Evolutionary conservation across 1,284 basidiomycete species (phyloP), one percentile per base, ranked within the genome.

Genomic region (Ustilago trichophora): DNA sequence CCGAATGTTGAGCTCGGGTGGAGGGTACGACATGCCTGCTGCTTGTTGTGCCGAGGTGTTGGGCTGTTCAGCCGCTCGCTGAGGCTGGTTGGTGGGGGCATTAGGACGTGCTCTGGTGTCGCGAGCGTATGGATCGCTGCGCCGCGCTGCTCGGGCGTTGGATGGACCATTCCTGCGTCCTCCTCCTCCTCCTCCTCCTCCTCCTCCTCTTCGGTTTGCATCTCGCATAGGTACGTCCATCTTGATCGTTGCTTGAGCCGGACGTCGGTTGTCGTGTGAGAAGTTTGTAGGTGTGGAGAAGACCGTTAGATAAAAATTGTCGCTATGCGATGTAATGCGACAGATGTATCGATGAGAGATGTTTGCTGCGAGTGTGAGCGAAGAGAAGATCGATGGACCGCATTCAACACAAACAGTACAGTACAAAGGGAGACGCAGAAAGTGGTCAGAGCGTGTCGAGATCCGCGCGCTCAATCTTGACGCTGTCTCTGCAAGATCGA

Each of bases 1-100:
- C 6, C 70, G 66, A 49, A 80, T 80, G 65, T 42, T 70, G 25
- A 80, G 43, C 44, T 73, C 60, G 21, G 73, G 57, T 8, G 75
- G 71, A 25, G 73, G 71, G 16, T 65, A 65, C 15, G 57, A 52
- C 48, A 60, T 64, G 35, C 60, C 52, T 4, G 50, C 19, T 6
- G 43, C 29, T 18, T 31, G 25, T 4, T 34, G 24, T 16, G 44
- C 15, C 29, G 35, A 35, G 3, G 19, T 29, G 3, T 31, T 31
- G 36, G 4, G 40, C 19, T 44, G 25, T 2, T 36, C 46, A 18
- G n/a, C n/a, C n/a, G n/a, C n/a, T n/a, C 36, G 41, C 18, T 41
- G 37, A 50, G 45, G 16, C 38, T 46, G 57, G 37, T 44, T 19
- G 13, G 22, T 40, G 3, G 38, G 16, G 12, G 43, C 48, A 16